Evolutionary conservation across 1,139 yeast genomes (phyloP), one percentile per base, ranked within the genome.

Genomic region (Taphrina pruni): DNA sequence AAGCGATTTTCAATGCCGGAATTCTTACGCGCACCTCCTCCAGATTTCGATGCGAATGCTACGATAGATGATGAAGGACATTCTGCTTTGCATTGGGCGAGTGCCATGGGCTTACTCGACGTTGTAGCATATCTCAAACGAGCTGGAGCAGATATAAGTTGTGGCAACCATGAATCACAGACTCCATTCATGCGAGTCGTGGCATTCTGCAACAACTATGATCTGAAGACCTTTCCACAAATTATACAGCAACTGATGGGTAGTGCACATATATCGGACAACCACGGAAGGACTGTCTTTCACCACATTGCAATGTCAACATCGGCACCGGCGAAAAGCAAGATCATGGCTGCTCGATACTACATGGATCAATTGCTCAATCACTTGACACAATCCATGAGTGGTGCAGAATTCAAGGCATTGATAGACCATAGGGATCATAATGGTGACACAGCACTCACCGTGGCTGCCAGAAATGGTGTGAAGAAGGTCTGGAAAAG

Each of bases 81-180:
- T 76, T 88, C 97, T 0, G 92, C 97, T 0, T 82, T 95, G 70
- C 99, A 95, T 78, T 90, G 98, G 96, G 96, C 97, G 1, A 88
- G 97, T 50, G 91, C 97, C 0, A 84, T 95, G 80, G 98, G 96
- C 0, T 87, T 91, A 72, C 80, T 88, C 6, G 81, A 86, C 1
- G 82, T 93, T 70, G 94, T 92, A 6, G 86, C 85, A 70, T 91
- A 90, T 70, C 81, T 95, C 50, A 84, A 92, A 11, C 80, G 85
- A 62, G 85, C 88, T 72, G 96, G 97, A 0, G 85, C 87, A 1
- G 82, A 85, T 71, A 80, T 88, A 65, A 83, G 90, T 8, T 81
- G 89, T 55, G 91, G 95, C n/a, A 94, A 90, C 74, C 88, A 88
- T 74, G 85, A 85, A 50, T 98, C 98, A 12, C 98, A 95, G 78